Evolutionary conservation across 371 early-diverging fungal genomes (phyloP), one percentile per base, ranked within the genome.

Genomic region (Mucor irregularis): DNA sequence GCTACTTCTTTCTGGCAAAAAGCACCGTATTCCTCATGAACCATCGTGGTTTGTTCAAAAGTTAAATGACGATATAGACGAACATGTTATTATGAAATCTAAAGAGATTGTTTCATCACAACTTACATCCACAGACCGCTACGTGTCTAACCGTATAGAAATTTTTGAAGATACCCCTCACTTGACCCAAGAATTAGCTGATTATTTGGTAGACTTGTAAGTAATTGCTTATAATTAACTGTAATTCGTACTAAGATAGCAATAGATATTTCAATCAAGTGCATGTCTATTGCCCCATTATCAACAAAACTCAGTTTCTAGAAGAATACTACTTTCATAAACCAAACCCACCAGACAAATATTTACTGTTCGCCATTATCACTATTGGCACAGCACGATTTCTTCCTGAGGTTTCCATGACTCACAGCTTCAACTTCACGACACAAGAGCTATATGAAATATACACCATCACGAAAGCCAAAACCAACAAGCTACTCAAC

Each of bases 291-390:
- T 59, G 50, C 44, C 74, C 78, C 1, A 35, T 74, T 9, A 54
- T 78, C 37, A 78, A 73, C 62, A 74, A 74, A 38, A 46, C 64
- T 7, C 60, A 64, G 13, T 78, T 74, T 39, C 49, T 71, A 0
- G 71, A 72, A 45, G 65, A 66, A 28, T 78, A 74, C 25, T 68
- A 70, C 30, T 70, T 62, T 43, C 69, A 70, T 13, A 61, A 64
- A 8, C 70, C 73, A 0, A 53, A 40, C n/a, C 61, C 66, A 4
- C 65, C 67, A 1, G 74, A 78, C 26, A 59, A 64, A 47, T 70
- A 64, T 30, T 33, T 78, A 4, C 30, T 74, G 0, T 68, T 56
- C 26, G 65, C 73, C 3, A 62, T 78, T 7, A 63, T 59, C 24
- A 58, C 56, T 29, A 49, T 68, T 5, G 64, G 69, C 2, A 43